Conservation (phyloP, 2,329 filamentous ascomycete species). For the Akanthomyces uredinophilus region DNA sequence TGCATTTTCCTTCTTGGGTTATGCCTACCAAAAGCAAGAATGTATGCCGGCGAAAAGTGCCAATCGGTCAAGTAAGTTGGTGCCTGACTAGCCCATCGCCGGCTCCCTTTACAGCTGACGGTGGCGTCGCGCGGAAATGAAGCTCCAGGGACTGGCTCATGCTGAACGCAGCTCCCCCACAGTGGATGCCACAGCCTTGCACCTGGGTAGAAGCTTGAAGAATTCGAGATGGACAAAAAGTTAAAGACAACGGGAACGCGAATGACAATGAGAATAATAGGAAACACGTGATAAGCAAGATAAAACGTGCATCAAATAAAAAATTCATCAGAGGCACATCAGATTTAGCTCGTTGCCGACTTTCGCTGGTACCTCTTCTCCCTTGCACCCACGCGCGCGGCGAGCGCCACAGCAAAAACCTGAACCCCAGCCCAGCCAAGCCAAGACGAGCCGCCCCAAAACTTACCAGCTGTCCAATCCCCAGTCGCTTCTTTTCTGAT, state of each 20-base stretch:
- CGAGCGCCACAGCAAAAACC: not conserved
- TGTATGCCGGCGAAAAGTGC: too few relatives aligned
- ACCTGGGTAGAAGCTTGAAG: not conserved
- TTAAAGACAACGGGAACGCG: not conserved
- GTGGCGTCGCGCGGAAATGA: not conserved
- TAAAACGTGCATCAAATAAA: too few relatives aligned
- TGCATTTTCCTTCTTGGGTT: too few relatives aligned
- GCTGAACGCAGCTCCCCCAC: constrained; percentile 1
- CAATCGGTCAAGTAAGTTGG: too few relatives aligned
- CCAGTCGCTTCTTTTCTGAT: not conserved
- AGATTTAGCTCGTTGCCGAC: too few relatives aligned
- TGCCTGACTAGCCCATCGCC: too few relatives aligned
- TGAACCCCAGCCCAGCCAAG: not conserved
- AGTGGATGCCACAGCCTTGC: not conserved
- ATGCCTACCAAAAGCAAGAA: too few relatives aligned
- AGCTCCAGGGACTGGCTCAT: not conserved
- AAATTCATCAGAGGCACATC: too few relatives aligned
- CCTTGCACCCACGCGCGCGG: not conserved
- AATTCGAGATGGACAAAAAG: not conserved
- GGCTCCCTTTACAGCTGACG: too few relatives aligned
- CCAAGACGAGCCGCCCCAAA: not conserved
- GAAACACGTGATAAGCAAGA: too few relatives aligned
- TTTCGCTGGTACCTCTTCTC: too few relatives aligned
- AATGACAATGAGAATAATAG: too few relatives aligned
- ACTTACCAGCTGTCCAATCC: not conserved